Conservation (phyloP, 1,284 basidiomycete genomes). For the Ustilago trichophora region DNA sequence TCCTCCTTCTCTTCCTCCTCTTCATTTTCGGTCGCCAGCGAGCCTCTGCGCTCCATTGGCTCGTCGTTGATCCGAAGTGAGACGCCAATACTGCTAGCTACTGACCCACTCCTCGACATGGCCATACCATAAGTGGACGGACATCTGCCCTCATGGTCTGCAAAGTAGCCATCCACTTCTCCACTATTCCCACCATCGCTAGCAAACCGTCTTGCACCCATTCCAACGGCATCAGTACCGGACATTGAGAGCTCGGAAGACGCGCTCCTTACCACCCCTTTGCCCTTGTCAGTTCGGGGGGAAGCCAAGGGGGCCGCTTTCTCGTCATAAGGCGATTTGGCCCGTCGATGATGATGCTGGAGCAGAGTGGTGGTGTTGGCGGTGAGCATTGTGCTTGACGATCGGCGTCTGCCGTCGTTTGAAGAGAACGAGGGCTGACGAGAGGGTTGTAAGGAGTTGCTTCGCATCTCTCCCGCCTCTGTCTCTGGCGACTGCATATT, state of each 20-base stretch:
- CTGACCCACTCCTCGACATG: conserved; percentile 22
- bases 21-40: no score
- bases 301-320: conserved; percentile 45
- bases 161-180: conserved; percentile 38
- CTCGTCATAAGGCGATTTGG: conserved; percentile 44
- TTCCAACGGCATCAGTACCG: background rate
- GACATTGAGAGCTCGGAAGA: conserved; percentile 9
- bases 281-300: conserved; percentile 44
- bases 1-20: conserved; percentile 1
- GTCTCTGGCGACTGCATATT: no score
- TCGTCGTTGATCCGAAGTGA: conserved; percentile 37
- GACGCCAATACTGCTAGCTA: conserved; percentile 18
- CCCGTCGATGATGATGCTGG: conserved; percentile 20
- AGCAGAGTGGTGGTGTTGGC: no score
- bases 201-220: background rate
- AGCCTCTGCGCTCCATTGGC: background rate
- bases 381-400: no score
- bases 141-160: background rate
- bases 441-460: no score
- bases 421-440: no score
- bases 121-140: conserved; percentile 4
- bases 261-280: conserved; percentile 35
- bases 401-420: no score
- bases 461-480: no score
- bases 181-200: conserved; percentile 7